A percentile compares a stretch with the other conserved stretches of the same genome.
These are phyloP conservation scores for Pisolithus sp. DNA, from an alignment of 768 basidiomycete genomes.

Conservation along the genomic window DNA sequence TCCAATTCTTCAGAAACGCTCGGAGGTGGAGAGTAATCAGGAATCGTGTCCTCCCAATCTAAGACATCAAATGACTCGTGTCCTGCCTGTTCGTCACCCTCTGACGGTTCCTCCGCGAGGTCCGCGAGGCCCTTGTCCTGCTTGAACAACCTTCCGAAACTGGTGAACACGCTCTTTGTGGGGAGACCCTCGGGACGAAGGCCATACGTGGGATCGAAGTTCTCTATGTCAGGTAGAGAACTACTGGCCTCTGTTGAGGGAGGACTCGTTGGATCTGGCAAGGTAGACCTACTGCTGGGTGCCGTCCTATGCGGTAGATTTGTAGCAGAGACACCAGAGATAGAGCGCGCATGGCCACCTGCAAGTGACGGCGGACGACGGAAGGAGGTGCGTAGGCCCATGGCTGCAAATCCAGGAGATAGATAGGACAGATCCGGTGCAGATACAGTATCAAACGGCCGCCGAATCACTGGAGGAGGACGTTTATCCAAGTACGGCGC, in stretches of 20 bases:
- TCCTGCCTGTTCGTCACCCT: conserved; percentile 35
- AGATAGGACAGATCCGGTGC: conserved; percentile 33
- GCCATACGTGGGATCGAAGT: conserved; percentile 95
- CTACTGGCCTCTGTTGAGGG: conserved; percentile 18
- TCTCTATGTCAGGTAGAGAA: conserved; percentile 52
- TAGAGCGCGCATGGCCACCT: conserved; percentile 31
- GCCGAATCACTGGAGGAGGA: conserved; percentile 31
- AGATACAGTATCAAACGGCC: conserved; percentile 34
- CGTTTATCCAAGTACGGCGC: conserved; percentile 73
- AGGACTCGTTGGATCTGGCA: conserved; percentile 16
- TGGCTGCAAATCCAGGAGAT: conserved; percentile 11
- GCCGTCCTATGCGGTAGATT: conserved; percentile 25
- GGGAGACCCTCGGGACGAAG: conserved; percentile 89
- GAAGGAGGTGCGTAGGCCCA: conserved; percentile 21
- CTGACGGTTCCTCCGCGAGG: conserved; percentile 60
- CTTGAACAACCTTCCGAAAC: conserved; percentile 68
- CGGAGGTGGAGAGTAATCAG: conserved; percentile 40
- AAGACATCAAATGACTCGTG: conserved; percentile 51
- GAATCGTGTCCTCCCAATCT: conserved; percentile 62
- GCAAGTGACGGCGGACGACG: conserved; percentile 18
- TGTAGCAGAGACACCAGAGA: conserved; percentile 36
- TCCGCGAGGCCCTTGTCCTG: conserved; percentile 70
- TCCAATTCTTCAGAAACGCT: conserved; percentile 37
- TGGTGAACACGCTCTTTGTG: conserved; percentile 71
- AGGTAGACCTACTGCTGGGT: conserved; percentile 12